phyloP scores from a whole-genome alignment of 768 basidiomycete genomes.

The Leccinellum albellum region DNA sequence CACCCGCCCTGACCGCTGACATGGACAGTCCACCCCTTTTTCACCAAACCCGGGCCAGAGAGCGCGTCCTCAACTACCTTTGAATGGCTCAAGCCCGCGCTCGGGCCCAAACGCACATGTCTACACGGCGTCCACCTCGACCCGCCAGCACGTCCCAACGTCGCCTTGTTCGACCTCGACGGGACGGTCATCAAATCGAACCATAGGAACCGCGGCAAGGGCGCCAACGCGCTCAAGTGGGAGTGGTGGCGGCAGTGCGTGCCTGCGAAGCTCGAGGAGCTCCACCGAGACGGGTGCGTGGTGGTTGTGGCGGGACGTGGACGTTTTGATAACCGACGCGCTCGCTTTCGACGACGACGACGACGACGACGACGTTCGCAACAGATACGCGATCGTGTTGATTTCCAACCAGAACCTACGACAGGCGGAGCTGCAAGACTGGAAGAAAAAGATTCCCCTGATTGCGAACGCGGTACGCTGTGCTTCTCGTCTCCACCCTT shows the following conservation, averaged over 20 bases:
- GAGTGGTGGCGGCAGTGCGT: constrained; percentile 73
- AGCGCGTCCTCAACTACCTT: constrained; percentile 13
- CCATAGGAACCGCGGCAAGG: constrained; percentile 32
- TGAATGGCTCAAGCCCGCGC: constrained; percentile 33
- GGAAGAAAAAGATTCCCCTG: constrained; percentile 73
- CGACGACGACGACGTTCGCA: too few species aligned
- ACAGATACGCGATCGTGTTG: constrained; percentile 68
- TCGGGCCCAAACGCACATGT: constrained; percentile 36
- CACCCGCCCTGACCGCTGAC: not conserved
- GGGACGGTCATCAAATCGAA: constrained; percentile 72
- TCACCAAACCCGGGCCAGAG: constrained; percentile 25
- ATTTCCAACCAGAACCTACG: constrained; percentile 77
- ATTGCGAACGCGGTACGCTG: constrained; percentile 59
- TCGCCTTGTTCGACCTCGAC: constrained; percentile 84
- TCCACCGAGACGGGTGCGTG: constrained; percentile 58
- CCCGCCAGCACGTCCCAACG: constrained; percentile 42
- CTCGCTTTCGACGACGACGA: not conserved
- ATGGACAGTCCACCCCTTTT: constrained; percentile 43
- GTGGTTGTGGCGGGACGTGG: not conserved
- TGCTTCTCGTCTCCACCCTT: not conserved
- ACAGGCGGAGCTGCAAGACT: constrained; percentile 46
- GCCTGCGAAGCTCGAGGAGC: constrained; percentile 56
- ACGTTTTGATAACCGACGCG: not conserved
- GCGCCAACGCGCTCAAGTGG: constrained; percentile 33
- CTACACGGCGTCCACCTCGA: constrained; percentile 32